Conservation (phyloP, 495 filamentous ascomycete species). For the Neurospora pannonica region DNA sequence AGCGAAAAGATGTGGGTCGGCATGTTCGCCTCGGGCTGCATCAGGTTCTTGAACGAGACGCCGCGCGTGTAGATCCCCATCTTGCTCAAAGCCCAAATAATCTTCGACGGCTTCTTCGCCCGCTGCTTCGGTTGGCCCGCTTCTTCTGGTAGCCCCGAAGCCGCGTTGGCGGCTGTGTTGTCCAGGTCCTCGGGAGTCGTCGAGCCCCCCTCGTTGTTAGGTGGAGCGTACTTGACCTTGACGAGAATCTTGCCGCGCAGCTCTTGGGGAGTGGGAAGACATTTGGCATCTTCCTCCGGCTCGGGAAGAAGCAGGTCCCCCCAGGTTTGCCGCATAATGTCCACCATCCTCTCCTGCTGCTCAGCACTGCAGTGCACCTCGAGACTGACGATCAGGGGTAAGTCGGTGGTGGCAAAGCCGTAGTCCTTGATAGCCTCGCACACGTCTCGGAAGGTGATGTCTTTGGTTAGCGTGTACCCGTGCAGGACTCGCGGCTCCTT, state of each 20-base stretch:
- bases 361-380: conserved; percentile 73
- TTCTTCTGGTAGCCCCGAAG: neutral
- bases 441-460: conserved; percentile 74
- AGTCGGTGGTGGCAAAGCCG: conserved; percentile 60
- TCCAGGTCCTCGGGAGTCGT: neutral
- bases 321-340: conserved; percentile 80
- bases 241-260: conserved; percentile 73
- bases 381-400: conserved; percentile 80
- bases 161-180: neutral
- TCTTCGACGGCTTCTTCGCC: conserved; percentile 47
- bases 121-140: neutral
- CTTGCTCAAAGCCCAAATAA: conserved; percentile 61
- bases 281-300: conserved; percentile 35
- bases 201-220: conserved; percentile 19
- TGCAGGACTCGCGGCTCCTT: conserved; percentile 73
- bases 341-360: conserved; percentile 82
- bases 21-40: conserved; percentile 51
- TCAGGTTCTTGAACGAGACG: conserved; percentile 66
- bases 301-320: conserved; percentile 55
- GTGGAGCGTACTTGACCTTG: conserved; percentile 71
- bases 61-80: conserved; percentile 76
- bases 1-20: conserved; percentile 84
- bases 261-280: conserved; percentile 55
- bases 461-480: conserved; percentile 84
- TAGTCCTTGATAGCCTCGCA: conserved; percentile 69